phyloP scores from a whole-genome alignment of 2,329 filamentous ascomycete species.

The Alternaria ventricosa region DNA sequence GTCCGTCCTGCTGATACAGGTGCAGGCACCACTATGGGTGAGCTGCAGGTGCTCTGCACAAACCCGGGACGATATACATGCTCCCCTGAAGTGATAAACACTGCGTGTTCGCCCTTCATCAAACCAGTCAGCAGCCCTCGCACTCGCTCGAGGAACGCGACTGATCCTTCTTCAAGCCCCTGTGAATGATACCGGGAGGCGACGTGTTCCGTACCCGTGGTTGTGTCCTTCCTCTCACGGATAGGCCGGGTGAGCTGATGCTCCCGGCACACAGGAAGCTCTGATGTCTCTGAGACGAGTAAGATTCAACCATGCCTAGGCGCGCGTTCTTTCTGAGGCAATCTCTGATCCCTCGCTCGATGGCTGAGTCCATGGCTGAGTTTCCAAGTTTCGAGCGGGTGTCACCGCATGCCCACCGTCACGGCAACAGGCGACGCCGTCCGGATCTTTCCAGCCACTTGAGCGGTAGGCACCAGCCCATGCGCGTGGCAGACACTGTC shows the following conservation, averaged over 20 bases:
- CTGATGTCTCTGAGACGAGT: background rate
- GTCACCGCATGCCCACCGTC: background rate
- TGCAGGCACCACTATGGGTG: constrained; percentile 8
- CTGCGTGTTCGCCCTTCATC: background rate
- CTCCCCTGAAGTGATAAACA: constrained; percentile 5
- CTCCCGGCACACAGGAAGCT: background rate
- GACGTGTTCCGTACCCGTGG: background rate
- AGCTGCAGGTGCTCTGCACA: constrained; percentile 9
- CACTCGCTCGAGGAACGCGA: background rate
- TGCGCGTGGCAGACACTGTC: background rate
- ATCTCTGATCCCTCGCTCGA: background rate
- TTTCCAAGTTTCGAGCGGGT: background rate
- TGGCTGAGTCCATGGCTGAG: background rate
- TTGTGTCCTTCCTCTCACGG: background rate
- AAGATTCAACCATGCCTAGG: background rate
- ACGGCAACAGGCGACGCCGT: constrained; percentile 2
- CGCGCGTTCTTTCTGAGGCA: background rate
- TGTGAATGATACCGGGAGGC: background rate
- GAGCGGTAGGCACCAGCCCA: background rate
- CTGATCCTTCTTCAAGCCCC: background rate
- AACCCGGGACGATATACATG: constrained; percentile 1
- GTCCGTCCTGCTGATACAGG: constrained; percentile 7
- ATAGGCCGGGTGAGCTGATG: background rate
- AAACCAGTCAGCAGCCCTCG: constrained; percentile 1
- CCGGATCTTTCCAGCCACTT: background rate